Conservation (phyloP, 306 rosid genomes). For the Notholithocarpus densiflorus region DNA sequence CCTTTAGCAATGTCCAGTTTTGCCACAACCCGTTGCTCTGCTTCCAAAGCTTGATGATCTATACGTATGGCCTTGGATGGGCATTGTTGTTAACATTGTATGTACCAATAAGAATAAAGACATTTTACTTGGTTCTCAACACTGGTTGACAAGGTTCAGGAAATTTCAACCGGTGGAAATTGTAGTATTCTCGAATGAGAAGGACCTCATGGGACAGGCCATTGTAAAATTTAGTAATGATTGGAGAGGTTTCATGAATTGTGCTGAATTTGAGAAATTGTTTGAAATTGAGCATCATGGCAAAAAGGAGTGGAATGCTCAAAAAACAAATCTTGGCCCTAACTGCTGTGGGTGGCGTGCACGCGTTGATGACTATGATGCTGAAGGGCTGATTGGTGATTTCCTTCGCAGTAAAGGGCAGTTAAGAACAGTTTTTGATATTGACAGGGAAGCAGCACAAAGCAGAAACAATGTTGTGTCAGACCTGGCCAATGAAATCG, state of each 20-base stretch:
- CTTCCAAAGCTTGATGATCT: no score
- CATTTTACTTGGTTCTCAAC: slow-evolving; percentile 29
- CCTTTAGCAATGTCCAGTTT: no score
- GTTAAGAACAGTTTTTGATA: slow-evolving; percentile 24
- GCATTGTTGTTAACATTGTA: slow-evolving; percentile 2
- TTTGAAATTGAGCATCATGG: slow-evolving; percentile 49
- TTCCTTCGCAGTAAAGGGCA: slow-evolving; percentile 74
- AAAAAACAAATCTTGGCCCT: slow-evolving; percentile 32
- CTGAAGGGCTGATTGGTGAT: slow-evolving; percentile 67
- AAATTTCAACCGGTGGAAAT: slow-evolving; percentile 53
- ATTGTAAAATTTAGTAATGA: slow-evolving; percentile 53
- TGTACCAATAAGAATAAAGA: slow-evolving; percentile 28
- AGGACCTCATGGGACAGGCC: slow-evolving; percentile 37
- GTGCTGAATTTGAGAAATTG: slow-evolving; percentile 65
- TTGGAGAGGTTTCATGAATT: slow-evolving; percentile 81
- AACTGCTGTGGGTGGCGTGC: slow-evolving; percentile 79
- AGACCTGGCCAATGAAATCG: no score
- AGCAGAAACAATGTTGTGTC: no score
- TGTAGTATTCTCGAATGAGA: slow-evolving; percentile 34
- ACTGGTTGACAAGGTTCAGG: slow-evolving; percentile 59
- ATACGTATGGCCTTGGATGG: no score
- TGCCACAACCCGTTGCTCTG: no score
- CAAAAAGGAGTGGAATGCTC: slow-evolving; percentile 63
- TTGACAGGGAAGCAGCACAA: no score
- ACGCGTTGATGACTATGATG: slow-evolving; percentile 64